Conservation (phyloP, 345 rosid species). For the Arabis hirsuta region DNA sequence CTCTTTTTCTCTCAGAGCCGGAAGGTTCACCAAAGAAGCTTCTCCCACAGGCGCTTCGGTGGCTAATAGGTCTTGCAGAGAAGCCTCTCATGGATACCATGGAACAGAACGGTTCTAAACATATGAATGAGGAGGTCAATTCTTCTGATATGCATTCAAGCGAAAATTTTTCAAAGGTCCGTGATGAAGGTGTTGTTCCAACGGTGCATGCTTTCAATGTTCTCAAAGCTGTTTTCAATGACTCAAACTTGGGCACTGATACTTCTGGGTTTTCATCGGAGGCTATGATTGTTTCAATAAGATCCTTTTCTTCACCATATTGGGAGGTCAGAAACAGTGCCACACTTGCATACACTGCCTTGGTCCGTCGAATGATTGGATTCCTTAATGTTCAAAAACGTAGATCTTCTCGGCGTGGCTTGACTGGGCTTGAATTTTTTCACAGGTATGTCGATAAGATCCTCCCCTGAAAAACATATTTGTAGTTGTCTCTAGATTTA, state of each 20-base stretch:
- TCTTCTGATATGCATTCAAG: slow-evolving; percentile 47
- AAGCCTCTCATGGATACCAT: slow-evolving; percentile 51
- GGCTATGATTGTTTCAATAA: slow-evolving; percentile 77
- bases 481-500: background rate
- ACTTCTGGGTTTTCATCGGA: slow-evolving; percentile 96
- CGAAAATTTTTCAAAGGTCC: slow-evolving; percentile 69
- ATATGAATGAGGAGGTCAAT: slow-evolving; percentile 38
- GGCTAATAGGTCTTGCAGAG: slow-evolving; percentile 84
- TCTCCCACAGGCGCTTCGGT: slow-evolving; percentile 77
- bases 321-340: slow-evolving; percentile 99
- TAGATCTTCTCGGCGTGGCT: slow-evolving; percentile 79
- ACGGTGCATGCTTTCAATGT: slow-evolving; percentile 93
- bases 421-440: slow-evolving; percentile 95
- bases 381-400: slow-evolving; percentile 91
- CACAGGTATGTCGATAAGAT: slow-evolving; percentile 66
- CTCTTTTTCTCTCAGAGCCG: slow-evolving; percentile 93
- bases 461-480: background rate
- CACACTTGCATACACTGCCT: slow-evolving; percentile 86
- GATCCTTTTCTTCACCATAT: slow-evolving; percentile 90
- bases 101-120: slow-evolving; percentile 40
- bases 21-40: slow-evolving; percentile 96
- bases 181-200: slow-evolving; percentile 95
- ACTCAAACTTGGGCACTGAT: slow-evolving; percentile 91
- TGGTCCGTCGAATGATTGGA: slow-evolving; percentile 89
- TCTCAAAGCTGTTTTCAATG: slow-evolving; percentile 91